These are phyloP conservation scores for Cyberlindnera petersonii DNA, from an alignment of 805 yeast genomes.

Conservation along the genomic window DNA sequence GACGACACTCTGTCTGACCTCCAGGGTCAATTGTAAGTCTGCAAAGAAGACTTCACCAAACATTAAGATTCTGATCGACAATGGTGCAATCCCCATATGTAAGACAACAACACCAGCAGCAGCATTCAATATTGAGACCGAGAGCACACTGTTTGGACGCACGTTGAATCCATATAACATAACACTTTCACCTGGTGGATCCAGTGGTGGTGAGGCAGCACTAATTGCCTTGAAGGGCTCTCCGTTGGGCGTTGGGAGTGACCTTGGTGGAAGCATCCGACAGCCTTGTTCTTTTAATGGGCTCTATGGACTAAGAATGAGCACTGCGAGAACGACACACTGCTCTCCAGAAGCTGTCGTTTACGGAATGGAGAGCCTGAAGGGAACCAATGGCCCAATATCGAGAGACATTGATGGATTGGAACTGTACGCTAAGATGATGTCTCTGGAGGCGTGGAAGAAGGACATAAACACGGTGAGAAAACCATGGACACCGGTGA, in stretches of 20 bases:
- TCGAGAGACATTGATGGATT: constrained; percentile 35
- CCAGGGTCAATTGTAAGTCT: constrained; percentile 46
- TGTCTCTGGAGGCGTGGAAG: constrained; percentile 38
- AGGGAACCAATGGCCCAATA: constrained; percentile 47
- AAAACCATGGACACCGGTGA: constrained; percentile 40
- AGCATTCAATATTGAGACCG: constrained; percentile 45
- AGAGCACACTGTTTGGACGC: constrained; percentile 40
- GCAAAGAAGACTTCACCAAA: constrained; percentile 36
- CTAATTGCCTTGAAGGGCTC: constrained; percentile 42
- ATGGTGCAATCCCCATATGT: constrained; percentile 51
- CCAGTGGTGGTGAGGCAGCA: constrained; percentile 53
- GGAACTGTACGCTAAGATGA: constrained; percentile 31
- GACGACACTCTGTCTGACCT: constrained; percentile 45
- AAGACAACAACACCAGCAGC: constrained; percentile 53
- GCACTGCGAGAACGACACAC: constrained; percentile 39
- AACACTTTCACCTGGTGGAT: constrained; percentile 46
- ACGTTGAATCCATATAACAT: constrained; percentile 43
- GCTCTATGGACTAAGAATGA: constrained; percentile 40
- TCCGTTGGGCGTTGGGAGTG: constrained; percentile 51
- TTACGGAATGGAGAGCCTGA: constrained; percentile 29
- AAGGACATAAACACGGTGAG: constrained; percentile 37
- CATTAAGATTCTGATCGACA: constrained; percentile 36
- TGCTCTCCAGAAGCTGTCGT: constrained; percentile 16
- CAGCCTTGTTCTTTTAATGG: constrained; percentile 43
- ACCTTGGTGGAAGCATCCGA: constrained; percentile 50